phyloP scores from a whole-genome alignment of 2,329 filamentous ascomycete species.

The Conoideocrella luteorostrata region DNA sequence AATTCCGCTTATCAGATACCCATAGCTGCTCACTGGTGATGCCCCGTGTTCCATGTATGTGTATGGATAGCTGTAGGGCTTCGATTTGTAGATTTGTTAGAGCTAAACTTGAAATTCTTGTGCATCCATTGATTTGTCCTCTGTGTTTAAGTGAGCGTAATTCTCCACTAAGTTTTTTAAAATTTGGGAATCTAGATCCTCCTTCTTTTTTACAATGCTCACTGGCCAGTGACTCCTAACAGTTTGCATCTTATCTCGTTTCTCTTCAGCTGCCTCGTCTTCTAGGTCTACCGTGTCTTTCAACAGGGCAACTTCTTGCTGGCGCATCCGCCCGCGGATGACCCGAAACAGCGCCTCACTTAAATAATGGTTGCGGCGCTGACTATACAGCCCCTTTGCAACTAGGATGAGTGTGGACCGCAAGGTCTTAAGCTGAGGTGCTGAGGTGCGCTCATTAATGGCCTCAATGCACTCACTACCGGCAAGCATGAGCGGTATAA shows the following conservation, averaged over 20 bases:
- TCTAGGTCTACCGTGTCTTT: constrained; percentile 13
- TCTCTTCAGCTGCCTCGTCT: constrained; percentile 14
- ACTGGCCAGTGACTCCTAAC: constrained; percentile 26
- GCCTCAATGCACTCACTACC: constrained; percentile 20
- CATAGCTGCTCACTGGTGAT: no score
- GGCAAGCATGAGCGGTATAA: constrained; percentile 24
- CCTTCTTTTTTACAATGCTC: constrained; percentile 19
- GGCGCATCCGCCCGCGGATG: constrained; percentile 26
- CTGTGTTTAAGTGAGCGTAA: constrained; percentile 10
- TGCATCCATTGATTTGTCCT: no score
- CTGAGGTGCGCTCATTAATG: constrained; percentile 14
- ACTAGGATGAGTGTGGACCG: constrained; percentile 27
- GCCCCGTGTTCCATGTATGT: no score
- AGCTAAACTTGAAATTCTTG: no score
- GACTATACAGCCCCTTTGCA: constrained; percentile 25
- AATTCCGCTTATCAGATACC: no score
- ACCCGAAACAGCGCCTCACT: constrained; percentile 26
- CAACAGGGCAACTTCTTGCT: constrained; percentile 17
- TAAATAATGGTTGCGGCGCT: constrained; percentile 21
- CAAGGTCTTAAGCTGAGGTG: constrained; percentile 16
- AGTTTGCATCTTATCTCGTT: constrained; percentile 15
- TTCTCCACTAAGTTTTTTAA: constrained; percentile 19
- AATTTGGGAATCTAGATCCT: constrained; percentile 18
- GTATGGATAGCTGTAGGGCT: no score
- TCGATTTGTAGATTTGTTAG: no score